phyloP scores from a whole-genome alignment of 2,329 filamentous ascomycete species.

The Claviceps fusiformis region DNA sequence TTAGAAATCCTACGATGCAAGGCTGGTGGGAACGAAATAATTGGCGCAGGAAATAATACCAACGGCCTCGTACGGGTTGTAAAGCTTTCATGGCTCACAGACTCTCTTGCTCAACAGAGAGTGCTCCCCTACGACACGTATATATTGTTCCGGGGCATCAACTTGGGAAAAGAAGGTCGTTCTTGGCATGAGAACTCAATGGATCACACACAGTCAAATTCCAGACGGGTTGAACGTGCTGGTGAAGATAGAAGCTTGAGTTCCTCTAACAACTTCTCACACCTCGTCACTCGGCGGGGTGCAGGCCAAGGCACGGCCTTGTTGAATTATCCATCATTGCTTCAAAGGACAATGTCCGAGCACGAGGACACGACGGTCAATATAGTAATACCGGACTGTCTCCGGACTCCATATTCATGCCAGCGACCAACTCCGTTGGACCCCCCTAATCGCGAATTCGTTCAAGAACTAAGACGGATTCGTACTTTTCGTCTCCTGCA shows the following conservation, averaged over 20 bases:
- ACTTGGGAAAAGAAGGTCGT: slow-evolving; percentile 6
- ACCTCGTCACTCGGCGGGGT: slow-evolving; percentile 1
- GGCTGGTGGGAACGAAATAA: neutral
- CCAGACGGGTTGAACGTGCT: slow-evolving; percentile 11
- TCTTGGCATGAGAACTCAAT: neutral
- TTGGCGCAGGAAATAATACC: neutral
- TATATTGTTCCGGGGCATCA: slow-evolving; percentile 38
- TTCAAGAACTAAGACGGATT: slow-evolving; percentile 61
- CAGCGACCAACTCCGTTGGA: slow-evolving; percentile 59
- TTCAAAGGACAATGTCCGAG: slow-evolving; percentile 65
- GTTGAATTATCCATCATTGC: slow-evolving; percentile 23
- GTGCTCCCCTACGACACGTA: slow-evolving; percentile 37
- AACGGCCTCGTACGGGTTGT: slow-evolving; percentile 34
- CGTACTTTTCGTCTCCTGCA: slow-evolving; percentile 55
- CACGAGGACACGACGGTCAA: slow-evolving; percentile 43
- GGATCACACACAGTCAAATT: neutral
- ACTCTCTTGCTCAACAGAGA: slow-evolving; percentile 31
- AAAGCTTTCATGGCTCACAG: slow-evolving; percentile 44
- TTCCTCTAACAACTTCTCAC: neutral
- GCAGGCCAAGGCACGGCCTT: no score
- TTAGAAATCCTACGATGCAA: neutral
- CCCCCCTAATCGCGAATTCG: slow-evolving; percentile 62
- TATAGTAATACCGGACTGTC: slow-evolving; percentile 54
- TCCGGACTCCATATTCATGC: slow-evolving; percentile 57
- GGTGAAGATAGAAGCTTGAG: slow-evolving; percentile 7